Percentiles rank a stretch among this genome's conserved stretches.
Conservation (phyloP, 2,329 filamentous ascomycete species). For the Leptodontidium sp. region DNA sequence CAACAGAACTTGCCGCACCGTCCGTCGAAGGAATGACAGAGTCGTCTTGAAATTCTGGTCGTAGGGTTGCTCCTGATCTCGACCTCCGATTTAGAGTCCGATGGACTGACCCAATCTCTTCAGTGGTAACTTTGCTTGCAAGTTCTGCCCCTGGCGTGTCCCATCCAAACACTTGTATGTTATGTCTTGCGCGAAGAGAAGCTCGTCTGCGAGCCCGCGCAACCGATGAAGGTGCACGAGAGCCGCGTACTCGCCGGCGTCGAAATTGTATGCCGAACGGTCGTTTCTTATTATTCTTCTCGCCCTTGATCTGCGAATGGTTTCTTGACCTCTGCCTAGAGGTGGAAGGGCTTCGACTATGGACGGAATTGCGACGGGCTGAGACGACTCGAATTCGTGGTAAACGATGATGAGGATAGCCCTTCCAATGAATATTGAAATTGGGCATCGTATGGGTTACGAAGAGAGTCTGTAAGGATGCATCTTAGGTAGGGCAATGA, state of each 20-base stretch:
- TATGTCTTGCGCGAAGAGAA: constrained; percentile 34
- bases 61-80: not conserved
- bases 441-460: constrained; percentile 38
- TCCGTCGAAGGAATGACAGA: constrained; percentile 32
- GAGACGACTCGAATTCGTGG: constrained; percentile 41
- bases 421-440: constrained; percentile 44
- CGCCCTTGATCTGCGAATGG: constrained; percentile 27
- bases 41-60: not conserved
- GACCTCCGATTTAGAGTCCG: not conserved
- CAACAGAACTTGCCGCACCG: constrained; percentile 33
- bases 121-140: constrained; percentile 29
- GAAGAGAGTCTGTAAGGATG: constrained; percentile 36
- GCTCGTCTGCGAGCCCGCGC: constrained; percentile 32
- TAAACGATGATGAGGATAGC: constrained; percentile 41
- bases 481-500: constrained; percentile 38
- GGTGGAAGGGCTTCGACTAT: constrained; percentile 28
- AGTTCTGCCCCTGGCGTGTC: constrained; percentile 27
- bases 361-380: constrained; percentile 24
- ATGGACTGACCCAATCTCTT: constrained; percentile 3
- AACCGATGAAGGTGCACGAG: constrained; percentile 27
- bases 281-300: constrained; percentile 35
- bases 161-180: constrained; percentile 40
- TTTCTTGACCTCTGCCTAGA: constrained; percentile 29
- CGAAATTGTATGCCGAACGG: constrained; percentile 29
- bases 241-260: constrained; percentile 28